Percentiles rank a stretch among this genome's conserved stretches.
Evolutionary conservation across 257 asterid species (phyloP).

Genomic region (Orobanche coerulescens): DNA sequence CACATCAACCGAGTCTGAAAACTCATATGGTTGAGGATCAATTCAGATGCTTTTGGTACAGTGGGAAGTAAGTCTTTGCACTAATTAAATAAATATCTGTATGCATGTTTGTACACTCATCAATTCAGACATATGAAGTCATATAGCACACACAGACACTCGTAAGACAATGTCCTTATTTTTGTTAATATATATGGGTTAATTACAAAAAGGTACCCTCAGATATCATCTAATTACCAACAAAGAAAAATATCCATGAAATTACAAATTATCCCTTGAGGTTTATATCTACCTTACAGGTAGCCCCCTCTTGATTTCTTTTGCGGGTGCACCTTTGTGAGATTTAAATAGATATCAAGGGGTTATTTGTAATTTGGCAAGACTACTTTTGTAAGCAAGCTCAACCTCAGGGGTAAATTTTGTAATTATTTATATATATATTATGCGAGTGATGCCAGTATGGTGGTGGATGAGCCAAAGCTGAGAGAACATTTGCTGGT

Average conservation of each 20-base stretch:
- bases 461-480: background rate
- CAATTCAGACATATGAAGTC: background rate
- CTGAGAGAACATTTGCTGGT: background rate
- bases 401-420: no score
- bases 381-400: no score
- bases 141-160: background rate
- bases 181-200: background rate
- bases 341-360: no score
- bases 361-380: no score
- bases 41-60: conserved; percentile 43
- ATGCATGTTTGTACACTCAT: background rate
- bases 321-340: no score
- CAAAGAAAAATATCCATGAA: no score
- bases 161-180: background rate
- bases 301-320: background rate
- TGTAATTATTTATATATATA: no score
- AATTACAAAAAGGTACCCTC: no score
- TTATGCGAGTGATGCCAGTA: background rate
- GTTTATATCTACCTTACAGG: no score
- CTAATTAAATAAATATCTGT: background rate
- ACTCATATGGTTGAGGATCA: conserved; percentile 29
- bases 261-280: no score
- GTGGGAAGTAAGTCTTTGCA: conserved; percentile 34
- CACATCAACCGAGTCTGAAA: conserved; percentile 29
- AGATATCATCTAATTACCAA: no score